phyloP scores from a whole-genome alignment of 2,329 filamentous ascomycete genomes.

The Xylaria sp. region DNA sequence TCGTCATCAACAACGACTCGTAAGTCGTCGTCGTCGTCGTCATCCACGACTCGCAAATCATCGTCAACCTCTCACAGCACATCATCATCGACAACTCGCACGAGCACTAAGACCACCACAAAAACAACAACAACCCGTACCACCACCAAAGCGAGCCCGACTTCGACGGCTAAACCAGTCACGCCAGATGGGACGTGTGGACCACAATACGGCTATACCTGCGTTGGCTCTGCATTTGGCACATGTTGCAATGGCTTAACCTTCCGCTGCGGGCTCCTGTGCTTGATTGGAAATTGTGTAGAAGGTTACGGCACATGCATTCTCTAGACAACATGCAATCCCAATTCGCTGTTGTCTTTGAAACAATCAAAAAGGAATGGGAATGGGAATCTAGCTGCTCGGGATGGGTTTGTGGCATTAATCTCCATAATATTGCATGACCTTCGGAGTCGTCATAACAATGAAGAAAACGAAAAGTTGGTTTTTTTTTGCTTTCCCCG shows the following conservation, averaged over 20 bases:
- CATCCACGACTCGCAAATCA: constrained; percentile 20
- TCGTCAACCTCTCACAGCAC: constrained; percentile 13
- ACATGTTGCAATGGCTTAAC: constrained; percentile 38
- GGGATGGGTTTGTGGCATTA: constrained; percentile 8
- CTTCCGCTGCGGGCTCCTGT: constrained; percentile 35
- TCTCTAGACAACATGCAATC: constrained; percentile 6
- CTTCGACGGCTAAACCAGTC: constrained; percentile 34
- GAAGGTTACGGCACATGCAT: constrained; percentile 36
- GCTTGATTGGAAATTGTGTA: constrained; percentile 38
- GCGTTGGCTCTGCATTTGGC: constrained; percentile 35
- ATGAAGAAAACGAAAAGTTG: constrained; percentile 16
- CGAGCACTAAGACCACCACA: constrained; percentile 36
- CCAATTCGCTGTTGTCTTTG: background rate
- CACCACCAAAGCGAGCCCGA: constrained; percentile 34
- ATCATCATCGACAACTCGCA: constrained; percentile 35
- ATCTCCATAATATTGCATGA: constrained; percentile 14
- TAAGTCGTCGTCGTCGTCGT: background rate
- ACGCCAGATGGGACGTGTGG: constrained; percentile 41
- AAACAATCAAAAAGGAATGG: constrained; percentile 3
- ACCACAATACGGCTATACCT: constrained; percentile 37
- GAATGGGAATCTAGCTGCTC: background rate
- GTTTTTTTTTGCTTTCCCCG: constrained; percentile 10
- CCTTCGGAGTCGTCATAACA: background rate
- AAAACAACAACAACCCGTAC: constrained; percentile 40
- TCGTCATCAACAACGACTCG: constrained; percentile 21